Evolutionary conservation across 441 rosid genomes (phyloP).

Genomic region (Jatropha podagrica): DNA sequence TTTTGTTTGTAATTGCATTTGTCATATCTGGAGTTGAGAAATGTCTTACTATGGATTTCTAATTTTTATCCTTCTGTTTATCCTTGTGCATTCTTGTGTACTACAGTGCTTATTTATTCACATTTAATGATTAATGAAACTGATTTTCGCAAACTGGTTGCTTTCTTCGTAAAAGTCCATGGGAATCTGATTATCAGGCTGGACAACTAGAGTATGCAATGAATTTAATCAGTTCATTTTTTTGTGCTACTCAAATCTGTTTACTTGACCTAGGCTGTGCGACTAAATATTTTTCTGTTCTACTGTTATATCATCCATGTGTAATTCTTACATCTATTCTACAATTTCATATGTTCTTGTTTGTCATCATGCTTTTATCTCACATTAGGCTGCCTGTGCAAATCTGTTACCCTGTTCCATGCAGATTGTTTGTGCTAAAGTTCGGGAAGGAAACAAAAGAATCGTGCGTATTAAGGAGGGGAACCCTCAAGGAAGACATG

Average conservation of each 20-base stretch:
- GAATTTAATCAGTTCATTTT: background rate
- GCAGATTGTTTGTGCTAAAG: conserved; percentile 94
- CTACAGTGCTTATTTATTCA: background rate
- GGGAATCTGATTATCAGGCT: background rate
- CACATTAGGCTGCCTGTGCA: conserved; percentile 8
- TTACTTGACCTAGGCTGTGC: background rate
- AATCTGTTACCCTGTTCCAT: background rate
- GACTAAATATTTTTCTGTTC: background rate
- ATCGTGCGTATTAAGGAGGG: conserved; percentile 95
- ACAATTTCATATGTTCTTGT: background rate
- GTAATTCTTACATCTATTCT: background rate
- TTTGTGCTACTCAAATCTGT: background rate
- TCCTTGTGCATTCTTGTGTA: background rate
- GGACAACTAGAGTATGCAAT: background rate
- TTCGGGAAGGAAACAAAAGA: conserved; percentile 81
- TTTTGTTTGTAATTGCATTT: conserved; percentile 10
- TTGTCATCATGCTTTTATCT: conserved; percentile 4
- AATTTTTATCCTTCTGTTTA: background rate
- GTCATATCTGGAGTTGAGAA: background rate
- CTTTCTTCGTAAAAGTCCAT: conserved; percentile 1
- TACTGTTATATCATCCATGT: background rate
- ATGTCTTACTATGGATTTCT: background rate
- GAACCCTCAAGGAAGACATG: conserved; percentile 77
- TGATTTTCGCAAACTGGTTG: background rate
- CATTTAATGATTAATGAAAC: background rate